These are phyloP conservation scores for Cryptococcus sp. DNA, from an alignment of 1,284 basidiomycete genomes.

Conservation along the genomic window DNA sequence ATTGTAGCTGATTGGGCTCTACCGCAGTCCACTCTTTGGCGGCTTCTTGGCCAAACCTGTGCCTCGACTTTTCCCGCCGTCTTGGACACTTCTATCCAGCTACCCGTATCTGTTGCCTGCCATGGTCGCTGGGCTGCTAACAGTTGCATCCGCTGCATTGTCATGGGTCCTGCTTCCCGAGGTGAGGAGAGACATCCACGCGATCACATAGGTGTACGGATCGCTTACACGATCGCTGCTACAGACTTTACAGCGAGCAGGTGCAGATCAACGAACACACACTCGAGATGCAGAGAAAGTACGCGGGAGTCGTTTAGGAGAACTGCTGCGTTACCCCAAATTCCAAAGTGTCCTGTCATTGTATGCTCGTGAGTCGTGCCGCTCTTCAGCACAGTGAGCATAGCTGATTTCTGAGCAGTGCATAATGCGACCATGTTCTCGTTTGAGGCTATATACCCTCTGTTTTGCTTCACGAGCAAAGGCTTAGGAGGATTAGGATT, in stretches of 20 bases:
- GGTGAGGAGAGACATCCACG: constrained; percentile 17
- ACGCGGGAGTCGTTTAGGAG: constrained; percentile 14
- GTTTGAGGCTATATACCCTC: constrained; percentile 44
- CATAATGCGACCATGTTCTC: constrained; percentile 36
- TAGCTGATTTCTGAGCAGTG: constrained; percentile 15
- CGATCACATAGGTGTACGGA: neutral
- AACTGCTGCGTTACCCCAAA: constrained; percentile 26
- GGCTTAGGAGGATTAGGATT: constrained; percentile 40
- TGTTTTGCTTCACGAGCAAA: constrained; percentile 40
- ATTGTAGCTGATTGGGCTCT: neutral
- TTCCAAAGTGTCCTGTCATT: constrained; percentile 38
- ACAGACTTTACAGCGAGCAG: constrained; percentile 10
- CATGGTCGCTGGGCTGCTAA: constrained; percentile 26
- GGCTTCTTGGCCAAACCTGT: constrained; percentile 41
- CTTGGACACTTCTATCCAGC: constrained; percentile 25
- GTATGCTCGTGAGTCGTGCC: constrained; percentile 31
- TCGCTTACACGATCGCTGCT: no score
- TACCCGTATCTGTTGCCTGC: constrained; percentile 47
- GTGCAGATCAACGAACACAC: no score
- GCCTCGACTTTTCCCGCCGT: constrained; percentile 29
- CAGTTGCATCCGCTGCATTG: constrained; percentile 20
- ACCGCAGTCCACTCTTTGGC: constrained; percentile 37
- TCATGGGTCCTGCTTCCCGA: constrained; percentile 38
- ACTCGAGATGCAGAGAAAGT: constrained; percentile 13
- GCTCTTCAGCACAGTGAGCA: neutral